A percentile compares a stretch with the other conserved stretches of the same genome.
phyloP scores from a whole-genome alignment of 2,329 filamentous ascomycete genomes.

The Pezicula carpinea region DNA sequence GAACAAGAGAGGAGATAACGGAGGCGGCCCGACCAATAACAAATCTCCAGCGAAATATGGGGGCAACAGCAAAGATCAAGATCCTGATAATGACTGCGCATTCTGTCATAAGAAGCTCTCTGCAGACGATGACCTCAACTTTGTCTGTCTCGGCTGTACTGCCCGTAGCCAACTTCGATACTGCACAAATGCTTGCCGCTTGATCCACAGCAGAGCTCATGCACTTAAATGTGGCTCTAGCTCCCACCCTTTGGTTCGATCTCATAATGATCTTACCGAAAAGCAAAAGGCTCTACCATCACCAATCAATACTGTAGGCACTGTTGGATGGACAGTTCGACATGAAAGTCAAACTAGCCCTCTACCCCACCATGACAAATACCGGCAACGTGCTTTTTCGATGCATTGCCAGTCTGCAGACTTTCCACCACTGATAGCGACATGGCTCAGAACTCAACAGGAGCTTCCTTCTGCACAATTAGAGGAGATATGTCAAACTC shows the following conservation, averaged over 20 bases:
- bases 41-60: too few relatives aligned
- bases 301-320: not conserved
- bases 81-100: not conserved
- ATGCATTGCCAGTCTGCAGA: constrained; percentile 17
- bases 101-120: not conserved
- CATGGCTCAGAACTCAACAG: constrained; percentile 12
- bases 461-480: constrained; percentile 1
- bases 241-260: not conserved
- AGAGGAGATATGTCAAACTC: not conserved
- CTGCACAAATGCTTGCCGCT: constrained; percentile 22
- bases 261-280: not conserved
- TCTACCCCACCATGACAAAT: constrained; percentile 10
- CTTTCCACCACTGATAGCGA: constrained; percentile 16
- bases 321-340: not conserved
- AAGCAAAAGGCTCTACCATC: not conserved
- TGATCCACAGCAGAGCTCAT: constrained; percentile 19
- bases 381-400: constrained; percentile 21
- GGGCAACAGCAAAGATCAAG: too few relatives aligned
- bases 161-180: constrained; percentile 13
- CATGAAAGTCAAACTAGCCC: too few relatives aligned
- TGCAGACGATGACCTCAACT: constrained; percentile 6
- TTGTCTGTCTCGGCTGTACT: constrained; percentile 21
- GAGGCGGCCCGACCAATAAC: too few relatives aligned
- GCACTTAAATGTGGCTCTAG: not conserved
- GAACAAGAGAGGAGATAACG: too few relatives aligned